These are phyloP conservation scores for Talaromyces amestolkiae DNA, from an alignment of 2,329 filamentous ascomycete species.

Conservation along the genomic window DNA sequence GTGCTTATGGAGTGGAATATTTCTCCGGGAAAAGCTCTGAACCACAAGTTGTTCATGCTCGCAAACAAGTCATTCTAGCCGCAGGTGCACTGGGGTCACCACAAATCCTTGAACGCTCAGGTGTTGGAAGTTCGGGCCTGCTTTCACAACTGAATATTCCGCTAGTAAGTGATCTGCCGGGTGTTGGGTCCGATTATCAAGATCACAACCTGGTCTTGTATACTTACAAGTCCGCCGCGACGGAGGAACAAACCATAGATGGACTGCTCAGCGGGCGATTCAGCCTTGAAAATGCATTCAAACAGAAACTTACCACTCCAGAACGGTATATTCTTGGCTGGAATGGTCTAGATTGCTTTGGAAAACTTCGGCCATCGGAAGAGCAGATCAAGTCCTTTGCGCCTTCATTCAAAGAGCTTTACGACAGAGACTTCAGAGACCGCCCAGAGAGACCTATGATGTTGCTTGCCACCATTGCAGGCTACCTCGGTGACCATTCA, in stretches of 20 bases:
- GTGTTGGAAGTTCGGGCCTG: background rate
- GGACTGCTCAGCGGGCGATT: conserved; percentile 5
- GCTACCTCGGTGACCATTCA: conserved; percentile 7
- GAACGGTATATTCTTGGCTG: conserved; percentile 12
- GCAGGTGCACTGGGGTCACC: conserved; percentile 12
- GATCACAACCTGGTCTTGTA: conserved; percentile 10
- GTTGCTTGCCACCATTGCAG: background rate
- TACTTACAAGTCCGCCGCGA: conserved; percentile 3
- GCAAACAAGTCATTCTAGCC: conserved; percentile 10
- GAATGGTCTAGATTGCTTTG: conserved; percentile 3
- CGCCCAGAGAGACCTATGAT: conserved; percentile 6
- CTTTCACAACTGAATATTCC: background rate
- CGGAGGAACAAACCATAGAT: conserved; percentile 6
- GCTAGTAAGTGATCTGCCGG: conserved; percentile 2
- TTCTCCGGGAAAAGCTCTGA: background rate
- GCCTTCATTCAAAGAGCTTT: background rate
- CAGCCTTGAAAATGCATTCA: background rate
- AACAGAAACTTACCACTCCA: background rate
- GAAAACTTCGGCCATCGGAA: conserved; percentile 13
- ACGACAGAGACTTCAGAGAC: conserved; percentile 4
- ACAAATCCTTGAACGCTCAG: conserved; percentile 8
- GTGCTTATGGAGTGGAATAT: conserved; percentile 10
- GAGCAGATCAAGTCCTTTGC: conserved; percentile 1
- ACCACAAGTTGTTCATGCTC: background rate
- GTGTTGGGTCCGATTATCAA: conserved; percentile 7